Evolutionary conservation across 345 rosid genomes (phyloP).

Genomic region (Turritis glabra): DNA sequence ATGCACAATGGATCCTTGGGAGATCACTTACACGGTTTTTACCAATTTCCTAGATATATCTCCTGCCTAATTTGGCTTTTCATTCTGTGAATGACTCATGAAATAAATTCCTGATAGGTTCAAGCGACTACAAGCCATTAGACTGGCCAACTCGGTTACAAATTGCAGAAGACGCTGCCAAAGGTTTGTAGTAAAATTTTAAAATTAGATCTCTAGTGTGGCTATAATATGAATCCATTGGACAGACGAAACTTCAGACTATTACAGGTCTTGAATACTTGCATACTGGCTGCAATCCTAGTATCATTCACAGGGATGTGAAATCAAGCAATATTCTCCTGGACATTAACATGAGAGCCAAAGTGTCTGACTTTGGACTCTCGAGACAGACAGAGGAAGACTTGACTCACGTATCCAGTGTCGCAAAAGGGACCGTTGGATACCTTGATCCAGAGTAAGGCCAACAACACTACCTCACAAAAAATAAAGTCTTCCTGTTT

Average conservation of each 20-base stretch:
- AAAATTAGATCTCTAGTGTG: slow-evolving; percentile 1
- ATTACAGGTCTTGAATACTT: slow-evolving; percentile 94
- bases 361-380: slow-evolving; percentile 97
- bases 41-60: background rate
- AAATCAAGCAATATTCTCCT: slow-evolving; percentile 94
- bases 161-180: slow-evolving; percentile 92
- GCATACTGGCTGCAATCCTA: slow-evolving; percentile 92
- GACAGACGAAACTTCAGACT: slow-evolving; percentile 45
- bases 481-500: background rate
- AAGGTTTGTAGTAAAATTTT: slow-evolving; percentile 53
- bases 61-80: background rate
- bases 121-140: slow-evolving; percentile 54
- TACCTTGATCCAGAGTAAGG: slow-evolving; percentile 96
- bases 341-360: slow-evolving; percentile 91
- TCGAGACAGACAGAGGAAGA: slow-evolving; percentile 95
- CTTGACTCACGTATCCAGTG: slow-evolving; percentile 85
- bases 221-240: slow-evolving; percentile 17
- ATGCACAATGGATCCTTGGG: slow-evolving; percentile 95
- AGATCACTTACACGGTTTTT: slow-evolving; percentile 78
- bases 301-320: slow-evolving; percentile 95
- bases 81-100: background rate
- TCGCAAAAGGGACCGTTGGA: slow-evolving; percentile 92
- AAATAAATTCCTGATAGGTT: slow-evolving; percentile 48
- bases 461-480: background rate
- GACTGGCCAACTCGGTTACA: slow-evolving; percentile 78